Conservation (phyloP, 2,329 filamentous ascomycete genomes). For the Colletotrichum sp. region DNA sequence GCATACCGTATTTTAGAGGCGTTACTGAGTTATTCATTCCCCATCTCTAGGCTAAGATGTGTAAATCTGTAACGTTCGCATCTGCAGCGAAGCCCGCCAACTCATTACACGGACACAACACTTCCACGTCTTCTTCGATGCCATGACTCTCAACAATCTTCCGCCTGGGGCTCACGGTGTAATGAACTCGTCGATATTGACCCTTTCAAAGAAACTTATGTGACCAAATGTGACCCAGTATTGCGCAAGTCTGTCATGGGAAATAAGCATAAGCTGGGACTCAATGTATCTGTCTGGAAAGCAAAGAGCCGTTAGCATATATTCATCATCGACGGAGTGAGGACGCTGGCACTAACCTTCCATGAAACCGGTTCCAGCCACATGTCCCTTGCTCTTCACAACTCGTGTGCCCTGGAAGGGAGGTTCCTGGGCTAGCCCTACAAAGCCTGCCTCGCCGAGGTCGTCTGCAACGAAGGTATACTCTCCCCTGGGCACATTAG, state of each 20-base stretch:
- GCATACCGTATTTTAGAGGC: not conserved
- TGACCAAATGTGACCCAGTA: constrained; percentile 74
- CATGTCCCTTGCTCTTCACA: constrained; percentile 77
- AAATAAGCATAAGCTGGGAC: constrained; percentile 79
- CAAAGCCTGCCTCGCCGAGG: constrained; percentile 68
- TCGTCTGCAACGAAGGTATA: constrained; percentile 82
- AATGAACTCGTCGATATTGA: constrained; percentile 61
- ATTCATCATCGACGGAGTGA: not conserved
- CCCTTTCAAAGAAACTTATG: constrained; percentile 65
- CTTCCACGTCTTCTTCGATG: not conserved
- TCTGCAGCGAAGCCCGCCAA: not conserved
- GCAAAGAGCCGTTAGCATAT: not conserved
- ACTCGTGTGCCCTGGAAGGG: constrained; percentile 77
- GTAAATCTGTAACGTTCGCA: not conserved
- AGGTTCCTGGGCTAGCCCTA: constrained; percentile 67
- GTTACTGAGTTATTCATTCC: not conserved
- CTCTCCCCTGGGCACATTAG: constrained; percentile 87
- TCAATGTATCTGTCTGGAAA: constrained; percentile 74
- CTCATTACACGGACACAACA: not conserved
- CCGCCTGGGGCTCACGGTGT: constrained; percentile 21
- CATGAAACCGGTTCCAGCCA: constrained; percentile 74
- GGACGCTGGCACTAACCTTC: constrained; percentile 61
- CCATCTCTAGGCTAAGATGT: not conserved
- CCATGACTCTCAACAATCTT: not conserved
- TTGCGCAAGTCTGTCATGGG: constrained; percentile 77